phyloP scores from a whole-genome alignment of 2,329 filamentous ascomycete genomes.

The Chaetomiaceae sp. region DNA sequence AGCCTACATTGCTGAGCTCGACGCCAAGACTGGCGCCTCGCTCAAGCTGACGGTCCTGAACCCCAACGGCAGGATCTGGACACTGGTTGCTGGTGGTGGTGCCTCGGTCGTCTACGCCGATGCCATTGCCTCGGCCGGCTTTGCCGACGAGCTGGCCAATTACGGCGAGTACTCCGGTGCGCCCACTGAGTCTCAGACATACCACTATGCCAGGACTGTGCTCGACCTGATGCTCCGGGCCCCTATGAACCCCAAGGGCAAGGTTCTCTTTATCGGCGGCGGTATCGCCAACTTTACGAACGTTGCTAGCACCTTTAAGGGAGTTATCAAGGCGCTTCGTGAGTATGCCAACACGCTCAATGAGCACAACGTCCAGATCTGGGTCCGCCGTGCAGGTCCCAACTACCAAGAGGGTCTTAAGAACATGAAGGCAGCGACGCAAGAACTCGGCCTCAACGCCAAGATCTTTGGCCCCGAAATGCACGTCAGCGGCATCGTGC shows the following conservation, averaged over 20 bases:
- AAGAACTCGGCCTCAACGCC: constrained; percentile 78
- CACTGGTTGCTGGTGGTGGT: constrained; percentile 97
- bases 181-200: constrained; percentile 97
- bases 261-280: constrained; percentile 98
- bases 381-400: constrained; percentile 84
- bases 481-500: constrained; percentile 97
- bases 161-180: constrained; percentile 99
- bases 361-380: constrained; percentile 98
- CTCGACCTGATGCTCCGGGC: constrained; percentile 96
- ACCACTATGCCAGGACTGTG: constrained; percentile 96
- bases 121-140: constrained; percentile 93
- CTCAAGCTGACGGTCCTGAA: constrained; percentile 98
- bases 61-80: constrained; percentile 89
- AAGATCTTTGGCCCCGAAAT: constrained; percentile 72
- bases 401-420: constrained; percentile 99
- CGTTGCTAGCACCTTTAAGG: constrained; percentile 98
- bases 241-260: constrained; percentile 79
- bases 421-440: constrained; percentile 97
- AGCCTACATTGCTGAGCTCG: constrained; percentile 97
- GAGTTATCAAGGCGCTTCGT: constrained; percentile 92
- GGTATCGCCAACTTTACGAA: constrained; percentile 99
- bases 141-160: constrained; percentile 95
- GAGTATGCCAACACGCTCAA: constrained; percentile 80
- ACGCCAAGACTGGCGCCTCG: constrained; percentile 98
- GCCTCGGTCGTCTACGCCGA: constrained; percentile 98